These are phyloP conservation scores for Aspergillus fischeri DNA, from an alignment of 2,329 filamentous ascomycete genomes.

Conservation along the genomic window DNA sequence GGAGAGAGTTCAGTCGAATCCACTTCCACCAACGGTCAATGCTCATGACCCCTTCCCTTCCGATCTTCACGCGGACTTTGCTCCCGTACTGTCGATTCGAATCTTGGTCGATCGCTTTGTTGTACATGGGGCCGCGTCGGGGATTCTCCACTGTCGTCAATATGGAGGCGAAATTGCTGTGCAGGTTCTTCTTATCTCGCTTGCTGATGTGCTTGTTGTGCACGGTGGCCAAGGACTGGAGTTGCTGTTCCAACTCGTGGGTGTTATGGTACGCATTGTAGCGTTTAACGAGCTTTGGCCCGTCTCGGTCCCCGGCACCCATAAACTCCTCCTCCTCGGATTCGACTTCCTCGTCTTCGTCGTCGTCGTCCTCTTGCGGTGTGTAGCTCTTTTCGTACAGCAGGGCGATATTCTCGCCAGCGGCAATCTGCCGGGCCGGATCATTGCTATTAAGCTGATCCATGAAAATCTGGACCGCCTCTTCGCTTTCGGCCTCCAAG, in stretches of 20 bases:
- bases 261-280: conserved; percentile 65
- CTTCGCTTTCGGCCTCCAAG: conserved; percentile 64
- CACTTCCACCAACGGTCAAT: conserved; percentile 75
- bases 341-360: conserved; percentile 41
- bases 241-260: conserved; percentile 55
- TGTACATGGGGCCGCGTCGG: conserved; percentile 62
- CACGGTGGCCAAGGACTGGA: conserved; percentile 57
- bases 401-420: conserved; percentile 75
- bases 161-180: conserved; percentile 63
- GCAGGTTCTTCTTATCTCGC: conserved; percentile 63
- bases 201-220: conserved; percentile 62
- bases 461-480: conserved; percentile 73
- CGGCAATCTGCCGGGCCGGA: conserved; percentile 68
- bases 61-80: conserved; percentile 58
- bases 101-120: conserved; percentile 59
- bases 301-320: conserved; percentile 37
- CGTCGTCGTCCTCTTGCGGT: conserved; percentile 55
- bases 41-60: conserved; percentile 54
- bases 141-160: conserved; percentile 64
- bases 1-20: conserved; percentile 57
- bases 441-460: conserved; percentile 79
- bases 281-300: conserved; percentile 52
- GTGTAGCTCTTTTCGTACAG: conserved; percentile 72
- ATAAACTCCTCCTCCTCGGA: conserved; percentile 37
- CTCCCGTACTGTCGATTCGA: conserved; percentile 59